These are phyloP conservation scores for Lactarius hengduanensis DNA, from an alignment of 768 basidiomycete genomes.

Conservation along the genomic window DNA sequence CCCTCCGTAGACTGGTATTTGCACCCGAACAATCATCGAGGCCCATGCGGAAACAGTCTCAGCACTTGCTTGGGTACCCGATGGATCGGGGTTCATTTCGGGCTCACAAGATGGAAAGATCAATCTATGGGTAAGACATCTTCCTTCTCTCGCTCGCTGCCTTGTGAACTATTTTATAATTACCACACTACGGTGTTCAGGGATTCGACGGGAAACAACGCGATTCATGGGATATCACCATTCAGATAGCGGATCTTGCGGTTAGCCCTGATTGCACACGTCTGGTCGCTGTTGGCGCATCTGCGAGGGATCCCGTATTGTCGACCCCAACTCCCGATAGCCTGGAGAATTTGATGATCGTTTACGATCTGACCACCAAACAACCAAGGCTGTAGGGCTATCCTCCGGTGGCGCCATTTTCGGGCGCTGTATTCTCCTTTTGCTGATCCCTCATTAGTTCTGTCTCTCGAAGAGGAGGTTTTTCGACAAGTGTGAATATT, in stretches of 20 bases:
- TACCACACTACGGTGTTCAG: conserved; percentile 42
- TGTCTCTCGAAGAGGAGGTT: conserved; percentile 55
- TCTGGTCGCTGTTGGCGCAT: conserved; percentile 77
- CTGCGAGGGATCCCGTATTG: conserved; percentile 37
- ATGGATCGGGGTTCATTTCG: conserved; percentile 87
- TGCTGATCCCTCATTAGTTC: conserved; percentile 45
- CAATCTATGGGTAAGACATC: conserved; percentile 68
- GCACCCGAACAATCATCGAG: conserved; percentile 65
- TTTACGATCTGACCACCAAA: conserved; percentile 73
- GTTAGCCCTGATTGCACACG: conserved; percentile 81
- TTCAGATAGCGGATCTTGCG: conserved; percentile 84
- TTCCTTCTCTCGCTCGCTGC: conserved; percentile 10
- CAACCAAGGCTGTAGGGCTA: conserved; percentile 63
- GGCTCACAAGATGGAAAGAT: conserved; percentile 84
- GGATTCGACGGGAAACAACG: conserved; percentile 68
- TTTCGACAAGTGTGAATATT: conserved; percentile 84
- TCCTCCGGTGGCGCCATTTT: conserved; percentile 7
- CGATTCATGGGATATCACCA: conserved; percentile 68
- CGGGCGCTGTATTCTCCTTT: conserved; percentile 17
- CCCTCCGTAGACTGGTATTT: conserved; percentile 61
- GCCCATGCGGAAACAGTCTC: conserved; percentile 83
- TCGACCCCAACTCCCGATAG: conserved; percentile 33
- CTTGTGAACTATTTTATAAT: conserved; percentile 15
- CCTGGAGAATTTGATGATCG: conserved; percentile 62
- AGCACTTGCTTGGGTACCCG: conserved; percentile 85